A percentile compares a stretch with the other conserved stretches of the same genome.
Evolutionary conservation across 2,329 filamentous ascomycete genomes (phyloP).

Genomic region (Aspergillus aculeatus): DNA sequence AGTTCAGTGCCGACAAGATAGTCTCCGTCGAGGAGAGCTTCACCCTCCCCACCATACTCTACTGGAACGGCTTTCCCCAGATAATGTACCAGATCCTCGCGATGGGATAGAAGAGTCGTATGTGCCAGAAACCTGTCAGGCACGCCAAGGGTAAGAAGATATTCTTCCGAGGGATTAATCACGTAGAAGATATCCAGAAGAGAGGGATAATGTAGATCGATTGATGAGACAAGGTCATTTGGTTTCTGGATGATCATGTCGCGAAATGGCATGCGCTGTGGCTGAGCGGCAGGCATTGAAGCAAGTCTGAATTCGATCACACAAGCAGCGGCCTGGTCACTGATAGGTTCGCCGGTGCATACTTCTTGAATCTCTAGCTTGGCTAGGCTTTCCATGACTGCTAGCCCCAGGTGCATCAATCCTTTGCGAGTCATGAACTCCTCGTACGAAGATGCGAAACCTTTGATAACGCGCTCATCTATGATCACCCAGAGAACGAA

Average conservation of each 20-base stretch:
- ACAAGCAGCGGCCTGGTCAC: neutral
- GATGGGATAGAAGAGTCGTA: too few relatives aligned
- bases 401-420: neutral
- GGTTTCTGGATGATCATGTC: neutral
- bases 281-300: neutral
- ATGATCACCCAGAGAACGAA: neutral
- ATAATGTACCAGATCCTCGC: too few relatives aligned
- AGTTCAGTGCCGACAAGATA: too few relatives aligned
- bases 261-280: neutral
- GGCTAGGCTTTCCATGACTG: neutral
- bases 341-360: neutral
- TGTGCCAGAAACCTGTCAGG: too few relatives aligned
- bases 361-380: neutral
- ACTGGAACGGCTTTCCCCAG: too few relatives aligned
- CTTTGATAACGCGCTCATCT: neutral
- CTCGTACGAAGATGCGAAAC: neutral
- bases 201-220: neutral
- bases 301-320: neutral
- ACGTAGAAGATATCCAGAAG: neutral
- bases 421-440: neutral
- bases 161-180: too few relatives aligned
- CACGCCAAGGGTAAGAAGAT: too few relatives aligned
- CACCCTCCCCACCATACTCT: too few relatives aligned
- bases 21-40: too few relatives aligned
- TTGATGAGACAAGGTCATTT: too few relatives aligned